Evolutionary conservation across 75 land plant species (phyloP).

Genomic region (Cryptomeria japonica): DNA sequence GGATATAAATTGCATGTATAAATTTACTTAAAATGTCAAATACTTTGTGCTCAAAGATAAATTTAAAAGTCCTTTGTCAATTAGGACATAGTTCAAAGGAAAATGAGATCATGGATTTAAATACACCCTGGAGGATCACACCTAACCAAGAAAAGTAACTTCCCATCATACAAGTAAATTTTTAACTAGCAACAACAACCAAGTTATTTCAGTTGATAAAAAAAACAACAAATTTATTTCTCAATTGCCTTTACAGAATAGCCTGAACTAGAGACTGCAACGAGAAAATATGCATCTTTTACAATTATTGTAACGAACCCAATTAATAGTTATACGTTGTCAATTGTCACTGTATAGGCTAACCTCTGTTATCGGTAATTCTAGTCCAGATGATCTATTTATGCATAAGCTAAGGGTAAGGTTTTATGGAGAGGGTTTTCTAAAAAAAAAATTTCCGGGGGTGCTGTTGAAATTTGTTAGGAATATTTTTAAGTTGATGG

Average conservation of each 20-base stretch:
- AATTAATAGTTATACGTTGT: not conserved
- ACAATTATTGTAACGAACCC: not conserved
- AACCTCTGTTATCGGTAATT: too few species aligned
- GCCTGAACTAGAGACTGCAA: not conserved
- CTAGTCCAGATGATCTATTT: too few species aligned
- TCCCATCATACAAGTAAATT: not conserved
- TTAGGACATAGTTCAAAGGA: not conserved
- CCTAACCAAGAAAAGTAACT: not conserved
- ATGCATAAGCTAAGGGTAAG: too few species aligned
- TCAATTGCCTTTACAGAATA: not conserved
- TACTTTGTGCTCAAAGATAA: not conserved
- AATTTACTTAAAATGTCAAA: not conserved
- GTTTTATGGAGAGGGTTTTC: too few species aligned
- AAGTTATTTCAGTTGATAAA: too few species aligned
- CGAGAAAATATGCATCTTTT: not conserved
- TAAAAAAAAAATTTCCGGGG: too few species aligned
- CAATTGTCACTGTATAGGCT: not conserved
- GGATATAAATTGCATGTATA: not conserved
- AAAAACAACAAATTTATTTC: too few species aligned
- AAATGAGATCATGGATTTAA: not conserved
- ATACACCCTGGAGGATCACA: not conserved
- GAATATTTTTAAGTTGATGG: too few species aligned
- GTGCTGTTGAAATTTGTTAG: too few species aligned
- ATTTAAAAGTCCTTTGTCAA: too few species aligned
- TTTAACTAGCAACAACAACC: not conserved